A percentile compares a stretch with the other conserved stretches of the same genome.
Evolutionary conservation across 345 rosid species (phyloP).

Genomic region (Dipteronia sinensis): DNA sequence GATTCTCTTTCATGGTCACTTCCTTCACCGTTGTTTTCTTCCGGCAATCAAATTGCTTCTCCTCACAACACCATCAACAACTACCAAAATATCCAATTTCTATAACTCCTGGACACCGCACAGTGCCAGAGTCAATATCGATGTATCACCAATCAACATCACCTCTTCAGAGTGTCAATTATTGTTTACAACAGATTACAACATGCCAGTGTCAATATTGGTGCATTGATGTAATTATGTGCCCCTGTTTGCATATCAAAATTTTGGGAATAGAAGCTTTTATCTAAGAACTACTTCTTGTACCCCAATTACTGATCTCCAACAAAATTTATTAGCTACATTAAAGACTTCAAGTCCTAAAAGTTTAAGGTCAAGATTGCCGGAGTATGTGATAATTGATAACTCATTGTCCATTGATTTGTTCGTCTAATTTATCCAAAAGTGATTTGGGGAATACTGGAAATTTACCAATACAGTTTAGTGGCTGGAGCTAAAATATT

Average conservation of each 20-base stretch:
- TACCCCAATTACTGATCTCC: not conserved
- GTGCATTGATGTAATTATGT: not conserved
- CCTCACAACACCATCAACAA: not conserved
- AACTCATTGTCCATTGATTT: no score
- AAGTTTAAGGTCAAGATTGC: not conserved
- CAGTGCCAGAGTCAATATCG: not conserved
- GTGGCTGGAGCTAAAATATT: not conserved
- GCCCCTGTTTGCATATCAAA: not conserved
- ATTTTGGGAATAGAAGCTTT: not conserved
- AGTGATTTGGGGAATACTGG: not conserved
- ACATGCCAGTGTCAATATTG: not conserved
- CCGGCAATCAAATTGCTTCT: not conserved
- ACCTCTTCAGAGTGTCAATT: not conserved
- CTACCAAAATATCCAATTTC: not conserved
- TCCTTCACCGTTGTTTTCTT: not conserved
- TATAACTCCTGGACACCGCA: not conserved
- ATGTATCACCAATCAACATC: not conserved
- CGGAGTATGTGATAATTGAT: not conserved
- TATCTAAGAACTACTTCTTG: not conserved
- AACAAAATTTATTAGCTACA: no score
- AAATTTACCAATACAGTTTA: not conserved
- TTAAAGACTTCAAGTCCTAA: not conserved
- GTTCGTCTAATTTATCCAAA: not conserved
- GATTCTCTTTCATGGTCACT: not conserved
- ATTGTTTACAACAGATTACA: not conserved